A percentile compares a stretch with the other conserved stretches of the same genome.
phyloP scores from a whole-genome alignment of 805 yeast genomes.

The Blastobotrys mokoenaii region DNA sequence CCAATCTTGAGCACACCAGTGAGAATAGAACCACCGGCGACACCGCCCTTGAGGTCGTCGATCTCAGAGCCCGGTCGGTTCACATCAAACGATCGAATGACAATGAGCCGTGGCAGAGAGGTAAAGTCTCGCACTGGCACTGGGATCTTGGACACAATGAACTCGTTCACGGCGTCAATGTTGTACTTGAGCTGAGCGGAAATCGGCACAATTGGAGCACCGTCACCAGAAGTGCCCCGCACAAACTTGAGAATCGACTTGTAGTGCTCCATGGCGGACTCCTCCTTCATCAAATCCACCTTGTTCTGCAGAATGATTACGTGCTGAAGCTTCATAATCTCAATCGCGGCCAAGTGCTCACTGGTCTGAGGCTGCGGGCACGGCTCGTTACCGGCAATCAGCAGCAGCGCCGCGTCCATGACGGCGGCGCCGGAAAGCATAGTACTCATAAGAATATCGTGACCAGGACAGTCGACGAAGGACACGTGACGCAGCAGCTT shows the following conservation, averaged over 20 bases:
- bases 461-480: constrained; percentile 99
- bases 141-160: constrained; percentile 90
- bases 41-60: constrained; percentile 97
- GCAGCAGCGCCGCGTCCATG: constrained; percentile 96
- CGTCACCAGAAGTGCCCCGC: constrained; percentile 97
- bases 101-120: constrained; percentile 91
- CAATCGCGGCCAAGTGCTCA: constrained; percentile 98
- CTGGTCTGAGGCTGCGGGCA: constrained; percentile 99
- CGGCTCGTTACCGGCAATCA: constrained; percentile 96
- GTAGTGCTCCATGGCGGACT: constrained; percentile 91
- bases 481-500: constrained; percentile 91
- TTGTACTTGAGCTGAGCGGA: constrained; percentile 98
- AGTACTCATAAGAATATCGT: constrained; percentile 99
- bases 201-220: constrained; percentile 97
- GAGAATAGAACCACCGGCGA: constrained; percentile 97
- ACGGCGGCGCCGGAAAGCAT: constrained; percentile 99
- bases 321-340: constrained; percentile 96
- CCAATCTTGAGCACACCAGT: constrained; percentile 96
- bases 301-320: constrained; percentile 94
- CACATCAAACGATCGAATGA: constrained; percentile 96
- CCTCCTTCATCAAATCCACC: constrained; percentile 98
- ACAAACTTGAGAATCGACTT: constrained; percentile 86
- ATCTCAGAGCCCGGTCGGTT: constrained; percentile 98
- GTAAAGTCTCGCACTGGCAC: constrained; percentile 93
- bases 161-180: constrained; percentile 97